Base-by-base conservation (phyloP, 805 yeast species). In the Ogataea minuta region DNA sequence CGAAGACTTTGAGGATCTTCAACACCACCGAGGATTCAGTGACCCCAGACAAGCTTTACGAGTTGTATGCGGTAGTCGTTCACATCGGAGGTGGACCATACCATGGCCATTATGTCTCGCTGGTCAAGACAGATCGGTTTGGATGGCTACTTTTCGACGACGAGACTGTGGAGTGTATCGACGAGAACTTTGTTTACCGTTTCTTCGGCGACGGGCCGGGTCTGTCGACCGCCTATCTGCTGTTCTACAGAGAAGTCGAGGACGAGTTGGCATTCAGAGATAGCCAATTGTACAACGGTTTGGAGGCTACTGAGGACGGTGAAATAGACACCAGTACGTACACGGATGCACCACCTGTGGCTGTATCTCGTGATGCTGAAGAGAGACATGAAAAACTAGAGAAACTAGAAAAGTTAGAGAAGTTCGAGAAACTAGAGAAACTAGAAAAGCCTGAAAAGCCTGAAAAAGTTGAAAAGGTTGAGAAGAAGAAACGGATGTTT, bases 61-160 rank as follows among this genome's bases (percentile, higher is more conserved):
- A 90, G 53, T 65, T 93, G 35, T 83, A 79, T 46, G 87, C 91
- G 0, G 81, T 91, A 29, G 93, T 93, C 9, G 89, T 93, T 9
- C 99, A 93, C 57, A 80, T 93, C 50, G 99, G 99, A 5, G 95
- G 96, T 4, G 97, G 98, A 0, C 97, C 98, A 1, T 89, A 88
- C 67, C 96, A 90, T 63, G 99, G 99, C 0, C 99, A 93, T 59
- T 93, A 93, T 60, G 91, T 93, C 8, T 75, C 95, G 0, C 67
- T 93, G 4, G 83, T 93, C 44, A 88, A 88, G 56, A 82, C 89
- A 4, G 79, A 76, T 38, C 70, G 74, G 15, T 76, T 77, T 28
- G 90, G 96, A 0, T 93, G 99, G 99, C 65, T 93, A 21, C 64
- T 93, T 41, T 93, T 86, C 64, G 99, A 93, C 59, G 99, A 93